Evolutionary conservation across 2,329 filamentous ascomycete genomes (phyloP), one percentile per base, ranked within the genome.

Genomic region (Periconia sp.): DNA sequence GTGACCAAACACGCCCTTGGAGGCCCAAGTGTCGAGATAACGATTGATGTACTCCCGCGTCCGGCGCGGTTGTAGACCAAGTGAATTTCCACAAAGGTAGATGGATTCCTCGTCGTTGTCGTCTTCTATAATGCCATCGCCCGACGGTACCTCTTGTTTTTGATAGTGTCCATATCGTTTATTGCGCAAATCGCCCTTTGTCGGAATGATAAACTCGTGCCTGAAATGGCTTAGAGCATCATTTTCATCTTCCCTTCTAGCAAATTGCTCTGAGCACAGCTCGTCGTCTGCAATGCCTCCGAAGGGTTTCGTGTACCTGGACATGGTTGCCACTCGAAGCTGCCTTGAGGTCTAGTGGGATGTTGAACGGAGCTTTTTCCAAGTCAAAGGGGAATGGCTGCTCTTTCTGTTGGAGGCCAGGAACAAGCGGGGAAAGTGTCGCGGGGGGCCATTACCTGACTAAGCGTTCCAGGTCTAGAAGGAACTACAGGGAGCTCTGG

Each of bases 41-140:
- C 85, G 82, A 44, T 86, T 79, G 57, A 96, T 76, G 57, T 90
- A 86, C 15, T 81, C 76, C 17, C 82, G 79, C 0, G 87, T 86
- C 14, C 82, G 82, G 57, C 83, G 85, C 43, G 92, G 91, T 71
- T 96, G 92, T 3, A 93, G 83, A 37, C 92, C 92, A 1, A 96
- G 82, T 0, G 91, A 96, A 77, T 96, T 96, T 52, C 92, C 92
- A 61, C 91, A 93, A 58, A 97, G 86, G 73, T 96, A 97, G 54
- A 91, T 87, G 54, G 81, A 83, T 45, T 77, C 75, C 27, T 79
- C 75, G 35, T 53, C 42, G 20, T 61, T 55, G 46, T 47, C 40
- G 20, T 27, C 30, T 10, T 56, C 53, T 31, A 44, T 31, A 8
- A 7, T 33, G 18, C 59, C 45, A 11, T 35, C 27, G 18, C 14